Evolutionary conservation across 2,329 filamentous ascomycete genomes (phyloP).

Genomic region (Knoxdaviesia proteae): DNA sequence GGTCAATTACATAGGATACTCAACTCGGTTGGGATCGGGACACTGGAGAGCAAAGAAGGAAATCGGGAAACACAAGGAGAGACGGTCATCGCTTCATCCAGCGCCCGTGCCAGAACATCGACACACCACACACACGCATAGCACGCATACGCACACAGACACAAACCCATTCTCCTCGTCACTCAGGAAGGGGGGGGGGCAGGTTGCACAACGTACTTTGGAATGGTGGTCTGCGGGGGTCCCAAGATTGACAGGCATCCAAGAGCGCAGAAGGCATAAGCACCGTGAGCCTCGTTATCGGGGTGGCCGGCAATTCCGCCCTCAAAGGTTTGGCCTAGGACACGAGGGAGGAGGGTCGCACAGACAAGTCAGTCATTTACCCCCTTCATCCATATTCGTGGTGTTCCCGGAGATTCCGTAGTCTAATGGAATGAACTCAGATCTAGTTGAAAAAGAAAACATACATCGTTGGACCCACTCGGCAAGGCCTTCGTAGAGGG

Average conservation of each 20-base stretch:
- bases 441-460: constrained; percentile 12
- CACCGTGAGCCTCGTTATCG: constrained; percentile 80
- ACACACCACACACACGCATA: no score
- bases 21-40: no score
- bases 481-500: constrained; percentile 50
- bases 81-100: no score
- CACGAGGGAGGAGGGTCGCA: not conserved
- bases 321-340: constrained; percentile 71
- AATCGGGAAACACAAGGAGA: no score
- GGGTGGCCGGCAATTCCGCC: constrained; percentile 78
- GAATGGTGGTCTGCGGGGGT: constrained; percentile 52
- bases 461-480: constrained; percentile 66
- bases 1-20: no score
- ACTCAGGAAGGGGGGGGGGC: constrained; percentile 4
- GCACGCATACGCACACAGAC: no score
- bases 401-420: no score
- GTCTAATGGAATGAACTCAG: not conserved
- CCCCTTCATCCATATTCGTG: no score
- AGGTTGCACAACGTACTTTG: constrained; percentile 31
- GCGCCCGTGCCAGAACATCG: no score
- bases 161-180: no score
- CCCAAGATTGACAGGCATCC: constrained; percentile 76
- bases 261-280: constrained; percentile 86
- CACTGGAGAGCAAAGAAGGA: no score
- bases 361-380: no score